phyloP scores from a whole-genome alignment of 202 grass and related monocot species.

The Cymbopogon flexuosus region DNA sequence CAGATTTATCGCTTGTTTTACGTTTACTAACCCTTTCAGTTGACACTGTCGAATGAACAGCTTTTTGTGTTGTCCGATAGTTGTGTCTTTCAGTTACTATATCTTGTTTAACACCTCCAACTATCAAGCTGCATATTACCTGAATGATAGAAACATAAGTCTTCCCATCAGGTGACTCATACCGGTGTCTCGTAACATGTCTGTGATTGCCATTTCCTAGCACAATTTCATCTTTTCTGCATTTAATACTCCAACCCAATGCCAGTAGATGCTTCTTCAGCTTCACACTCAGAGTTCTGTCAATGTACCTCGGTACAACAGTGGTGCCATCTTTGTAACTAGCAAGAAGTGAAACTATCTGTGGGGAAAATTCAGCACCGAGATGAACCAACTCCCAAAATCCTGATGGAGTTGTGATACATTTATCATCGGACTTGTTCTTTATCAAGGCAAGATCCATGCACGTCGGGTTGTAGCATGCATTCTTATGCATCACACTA shows the following conservation, averaged over 20 bases:
- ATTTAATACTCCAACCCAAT: constrained; percentile 62
- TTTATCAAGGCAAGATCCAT: constrained; percentile 25
- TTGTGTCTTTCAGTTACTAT: background rate
- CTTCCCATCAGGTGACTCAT: constrained; percentile 43
- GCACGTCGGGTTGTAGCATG: background rate
- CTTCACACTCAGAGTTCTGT: constrained; percentile 10
- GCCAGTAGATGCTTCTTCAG: constrained; percentile 65
- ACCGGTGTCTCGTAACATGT: constrained; percentile 35
- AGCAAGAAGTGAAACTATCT: constrained; percentile 40
- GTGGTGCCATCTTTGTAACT: constrained; percentile 23
- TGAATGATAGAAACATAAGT: constrained; percentile 40
- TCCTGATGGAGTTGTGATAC: background rate
- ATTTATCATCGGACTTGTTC: constrained; percentile 2
- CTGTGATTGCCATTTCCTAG: constrained; percentile 2
- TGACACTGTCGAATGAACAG: background rate
- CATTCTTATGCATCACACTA: background rate
- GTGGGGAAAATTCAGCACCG: constrained; percentile 37
- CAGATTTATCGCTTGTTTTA: constrained; percentile 24
- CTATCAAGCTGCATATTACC: constrained; percentile 29
- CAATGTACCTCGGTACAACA: background rate
- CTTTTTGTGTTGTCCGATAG: background rate
- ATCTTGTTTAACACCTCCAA: constrained; percentile 20
- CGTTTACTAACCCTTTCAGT: constrained; percentile 22
- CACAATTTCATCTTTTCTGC: constrained; percentile 19
- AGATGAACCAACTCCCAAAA: constrained; percentile 47